These are phyloP conservation scores for Podila epigama DNA, from an alignment of 192 early-diverging fungal genomes.

Conservation along the genomic window DNA sequence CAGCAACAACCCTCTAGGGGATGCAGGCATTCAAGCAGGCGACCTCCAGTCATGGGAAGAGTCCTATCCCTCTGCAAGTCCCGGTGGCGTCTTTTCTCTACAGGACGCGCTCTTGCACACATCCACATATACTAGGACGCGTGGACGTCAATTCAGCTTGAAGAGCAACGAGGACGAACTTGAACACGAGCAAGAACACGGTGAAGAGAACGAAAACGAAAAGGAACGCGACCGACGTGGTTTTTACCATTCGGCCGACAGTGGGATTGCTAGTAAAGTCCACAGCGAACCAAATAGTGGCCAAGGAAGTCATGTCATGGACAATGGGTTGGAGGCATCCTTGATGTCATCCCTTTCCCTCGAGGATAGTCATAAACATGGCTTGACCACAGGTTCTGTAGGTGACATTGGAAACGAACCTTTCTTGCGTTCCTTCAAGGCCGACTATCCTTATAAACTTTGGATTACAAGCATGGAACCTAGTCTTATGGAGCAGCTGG, in stretches of 20 bases:
- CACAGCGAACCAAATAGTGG: constrained; percentile 38
- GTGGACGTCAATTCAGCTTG: constrained; percentile 19
- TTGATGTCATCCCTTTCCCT: constrained; percentile 30
- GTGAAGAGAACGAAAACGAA: not conserved
- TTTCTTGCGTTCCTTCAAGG: constrained; percentile 8
- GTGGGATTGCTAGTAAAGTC: constrained; percentile 39
- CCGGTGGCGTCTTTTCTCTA: constrained; percentile 26
- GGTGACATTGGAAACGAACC: not conserved
- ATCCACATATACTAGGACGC: constrained; percentile 8
- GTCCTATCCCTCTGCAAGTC: constrained; percentile 22
- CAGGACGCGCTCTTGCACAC: constrained; percentile 36
- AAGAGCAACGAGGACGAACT: not conserved
- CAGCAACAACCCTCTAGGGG: constrained; percentile 32
- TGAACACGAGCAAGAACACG: no score
- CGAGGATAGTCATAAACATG: constrained; percentile 1
- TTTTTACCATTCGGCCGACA: constrained; percentile 12
- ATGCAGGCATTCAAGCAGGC: constrained; percentile 14
- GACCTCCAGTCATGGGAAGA: constrained; percentile 39
- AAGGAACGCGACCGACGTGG: no score
- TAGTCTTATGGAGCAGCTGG: constrained; percentile 36
- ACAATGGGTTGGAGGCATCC: constrained; percentile 17
- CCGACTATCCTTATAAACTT: constrained; percentile 19
- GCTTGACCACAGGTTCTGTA: not conserved
- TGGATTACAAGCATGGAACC: constrained; percentile 46
- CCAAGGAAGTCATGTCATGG: constrained; percentile 31